Conservation (phyloP, 1,139 yeast species). For the Nakaseomyces sp. region DNA sequence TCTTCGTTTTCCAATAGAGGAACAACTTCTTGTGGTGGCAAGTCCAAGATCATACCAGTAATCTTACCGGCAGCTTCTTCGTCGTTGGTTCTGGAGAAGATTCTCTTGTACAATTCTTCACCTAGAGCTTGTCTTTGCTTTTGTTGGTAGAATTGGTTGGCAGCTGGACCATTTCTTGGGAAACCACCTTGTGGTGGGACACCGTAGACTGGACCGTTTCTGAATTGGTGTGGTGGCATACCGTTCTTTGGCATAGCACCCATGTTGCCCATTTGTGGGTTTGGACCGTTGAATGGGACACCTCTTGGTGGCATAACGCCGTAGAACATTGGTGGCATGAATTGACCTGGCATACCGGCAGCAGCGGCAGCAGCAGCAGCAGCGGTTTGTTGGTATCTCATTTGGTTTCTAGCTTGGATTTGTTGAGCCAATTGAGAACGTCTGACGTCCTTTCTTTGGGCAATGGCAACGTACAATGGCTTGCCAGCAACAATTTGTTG, state of each 20-base stretch:
- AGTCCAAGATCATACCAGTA: conserved; percentile 97
- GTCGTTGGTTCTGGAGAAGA: conserved; percentile 83
- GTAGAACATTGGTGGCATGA: conserved; percentile 92
- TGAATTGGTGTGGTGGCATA: conserved; percentile 40
- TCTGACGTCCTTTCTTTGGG: conserved; percentile 98
- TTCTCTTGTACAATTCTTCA: conserved; percentile 94
- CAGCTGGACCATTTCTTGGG: conserved; percentile 30
- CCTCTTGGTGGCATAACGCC: conserved; percentile 77
- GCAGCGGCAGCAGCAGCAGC: conserved; percentile 47
- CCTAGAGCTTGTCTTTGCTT: conserved; percentile 90
- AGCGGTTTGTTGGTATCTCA: conserved; percentile 91
- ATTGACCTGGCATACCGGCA: conserved; percentile 84
- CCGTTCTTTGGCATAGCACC: conserved; percentile 28
- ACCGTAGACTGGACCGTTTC: conserved; percentile 75
- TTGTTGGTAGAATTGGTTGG: conserved; percentile 51
- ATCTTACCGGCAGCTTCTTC: conserved; percentile 97
- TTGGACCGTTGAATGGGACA: conserved; percentile 78
- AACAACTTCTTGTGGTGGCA: conserved; percentile 86
- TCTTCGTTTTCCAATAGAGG: conserved; percentile 85
- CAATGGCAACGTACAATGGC: conserved; percentile 97
- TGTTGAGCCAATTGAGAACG: conserved; percentile 96
- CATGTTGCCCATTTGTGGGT: conserved; percentile 61
- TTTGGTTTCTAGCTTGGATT: conserved; percentile 95
- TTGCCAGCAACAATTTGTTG: conserved; percentile 92
- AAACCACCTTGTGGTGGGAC: conserved; percentile 63